Percentiles rank a stretch among this genome's conserved stretches.
phyloP scores from a whole-genome alignment of 805 yeast genomes.

The Saturnispora saitoi region DNA sequence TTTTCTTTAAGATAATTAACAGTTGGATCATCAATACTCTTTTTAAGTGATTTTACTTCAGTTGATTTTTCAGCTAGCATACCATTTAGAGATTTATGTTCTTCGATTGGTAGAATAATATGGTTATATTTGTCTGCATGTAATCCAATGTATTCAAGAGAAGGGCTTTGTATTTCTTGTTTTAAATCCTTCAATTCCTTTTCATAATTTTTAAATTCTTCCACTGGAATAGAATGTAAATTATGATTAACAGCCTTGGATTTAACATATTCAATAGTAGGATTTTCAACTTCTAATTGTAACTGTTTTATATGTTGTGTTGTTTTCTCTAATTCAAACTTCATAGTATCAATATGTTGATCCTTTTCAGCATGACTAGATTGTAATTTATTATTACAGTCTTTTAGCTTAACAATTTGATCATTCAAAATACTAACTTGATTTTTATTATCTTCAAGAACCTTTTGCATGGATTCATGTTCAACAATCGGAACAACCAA shows the following conservation, averaged over 20 bases:
- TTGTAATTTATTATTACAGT: not conserved
- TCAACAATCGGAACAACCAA: conserved; percentile 18
- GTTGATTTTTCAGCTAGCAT: not conserved
- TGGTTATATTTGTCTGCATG: not conserved
- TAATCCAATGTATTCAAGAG: not conserved
- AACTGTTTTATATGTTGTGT: not conserved
- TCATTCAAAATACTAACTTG: conserved; percentile 1
- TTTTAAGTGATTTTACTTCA: not conserved
- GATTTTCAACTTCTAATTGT: conserved; percentile 10
- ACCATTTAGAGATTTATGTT: not conserved
- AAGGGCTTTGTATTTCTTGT: not conserved
- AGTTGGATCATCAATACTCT: conserved; percentile 3
- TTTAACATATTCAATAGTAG: conserved; percentile 10
- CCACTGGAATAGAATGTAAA: conserved; percentile 13
- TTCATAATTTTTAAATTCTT: not conserved
- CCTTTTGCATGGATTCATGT: not conserved
- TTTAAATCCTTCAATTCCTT: not conserved
- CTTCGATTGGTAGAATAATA: not conserved
- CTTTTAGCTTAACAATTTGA: not conserved
- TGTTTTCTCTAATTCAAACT: not conserved
- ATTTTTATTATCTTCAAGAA: conserved; percentile 9
- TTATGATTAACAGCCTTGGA: conserved; percentile 2
- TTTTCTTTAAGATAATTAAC: conserved; percentile 22
- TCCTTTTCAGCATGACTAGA: not conserved
- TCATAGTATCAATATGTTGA: not conserved